phyloP scores from a whole-genome alignment of 768 basidiomycete species.

The Psilocybe azurescens region DNA sequence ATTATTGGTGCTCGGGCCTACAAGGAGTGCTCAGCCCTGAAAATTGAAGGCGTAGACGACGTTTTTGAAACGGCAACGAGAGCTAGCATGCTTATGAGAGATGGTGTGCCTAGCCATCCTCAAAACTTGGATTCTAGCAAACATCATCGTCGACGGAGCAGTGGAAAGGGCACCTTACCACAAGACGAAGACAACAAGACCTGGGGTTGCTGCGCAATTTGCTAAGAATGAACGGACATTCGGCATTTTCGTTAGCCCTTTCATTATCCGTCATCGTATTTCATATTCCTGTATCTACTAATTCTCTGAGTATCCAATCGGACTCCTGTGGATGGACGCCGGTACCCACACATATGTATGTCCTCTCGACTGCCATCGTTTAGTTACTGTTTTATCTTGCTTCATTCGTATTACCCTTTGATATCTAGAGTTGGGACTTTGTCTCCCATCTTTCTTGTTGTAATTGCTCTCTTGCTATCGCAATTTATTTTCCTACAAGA shows the following conservation, averaged over 20 bases:
- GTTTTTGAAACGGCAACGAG: constrained; percentile 98
- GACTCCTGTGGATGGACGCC: constrained; percentile 28
- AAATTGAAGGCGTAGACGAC: constrained; percentile 93
- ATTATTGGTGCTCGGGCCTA: constrained; percentile 92
- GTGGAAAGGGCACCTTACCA: constrained; percentile 45
- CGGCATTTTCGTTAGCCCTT: constrained; percentile 6
- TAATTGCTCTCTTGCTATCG: constrained; percentile 25
- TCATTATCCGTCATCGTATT: constrained; percentile 10
- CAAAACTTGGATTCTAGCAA: constrained; percentile 40
- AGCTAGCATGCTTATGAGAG: constrained; percentile 95
- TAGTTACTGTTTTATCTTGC: constrained; percentile 32
- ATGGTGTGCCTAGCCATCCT: constrained; percentile 65
- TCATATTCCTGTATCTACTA: constrained; percentile 19
- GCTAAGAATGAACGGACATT: constrained; percentile 37
- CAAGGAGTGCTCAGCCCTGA: constrained; percentile 92
- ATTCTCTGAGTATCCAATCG: constrained; percentile 22
- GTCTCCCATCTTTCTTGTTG: constrained; percentile 20
- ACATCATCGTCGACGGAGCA: constrained; percentile 61
- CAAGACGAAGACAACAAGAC: constrained; percentile 56
- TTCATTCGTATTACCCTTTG: constrained; percentile 29
- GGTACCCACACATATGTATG: constrained; percentile 29
- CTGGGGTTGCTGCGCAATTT: constrained; percentile 77
- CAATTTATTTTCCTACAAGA: background rate
- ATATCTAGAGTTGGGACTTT: constrained; percentile 21
- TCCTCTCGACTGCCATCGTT: constrained; percentile 22